Conservation (phyloP, 441 rosid species). For the Gossypium gossypioides region DNA sequence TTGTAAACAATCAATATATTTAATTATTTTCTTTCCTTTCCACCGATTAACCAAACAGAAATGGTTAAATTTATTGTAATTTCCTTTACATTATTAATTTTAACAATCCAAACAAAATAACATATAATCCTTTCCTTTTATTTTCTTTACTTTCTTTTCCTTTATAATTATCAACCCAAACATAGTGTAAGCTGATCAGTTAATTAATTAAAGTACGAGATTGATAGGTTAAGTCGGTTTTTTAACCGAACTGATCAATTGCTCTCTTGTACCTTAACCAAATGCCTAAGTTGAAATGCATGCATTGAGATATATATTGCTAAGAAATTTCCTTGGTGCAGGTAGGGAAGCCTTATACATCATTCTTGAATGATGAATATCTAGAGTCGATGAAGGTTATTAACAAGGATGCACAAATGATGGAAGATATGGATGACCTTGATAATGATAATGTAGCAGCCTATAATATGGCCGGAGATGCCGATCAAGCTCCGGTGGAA, state of each 20-base stretch:
- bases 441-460: slow-evolving; percentile 20
- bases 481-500: slow-evolving; percentile 29
- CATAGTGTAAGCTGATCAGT: background rate
- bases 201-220: background rate
- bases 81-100: no score
- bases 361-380: slow-evolving; percentile 54
- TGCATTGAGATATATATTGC: background rate
- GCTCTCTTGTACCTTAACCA: background rate
- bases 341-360: slow-evolving; percentile 66
- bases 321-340: slow-evolving; percentile 20
- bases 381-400: slow-evolving; percentile 37
- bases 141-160: no score
- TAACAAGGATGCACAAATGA: slow-evolving; percentile 12
- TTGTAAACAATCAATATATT: no score
- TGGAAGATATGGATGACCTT: slow-evolving; percentile 15
- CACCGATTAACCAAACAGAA: no score
- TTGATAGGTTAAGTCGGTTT: background rate
- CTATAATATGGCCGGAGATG: slow-evolving; percentile 15
- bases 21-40: no score
- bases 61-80: no score
- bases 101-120: no score
- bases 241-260: background rate
- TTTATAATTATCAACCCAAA: background rate
- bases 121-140: no score
- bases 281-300: background rate